Conservation (phyloP, 805 yeast genomes). For the Yarrowia sp. region DNA sequence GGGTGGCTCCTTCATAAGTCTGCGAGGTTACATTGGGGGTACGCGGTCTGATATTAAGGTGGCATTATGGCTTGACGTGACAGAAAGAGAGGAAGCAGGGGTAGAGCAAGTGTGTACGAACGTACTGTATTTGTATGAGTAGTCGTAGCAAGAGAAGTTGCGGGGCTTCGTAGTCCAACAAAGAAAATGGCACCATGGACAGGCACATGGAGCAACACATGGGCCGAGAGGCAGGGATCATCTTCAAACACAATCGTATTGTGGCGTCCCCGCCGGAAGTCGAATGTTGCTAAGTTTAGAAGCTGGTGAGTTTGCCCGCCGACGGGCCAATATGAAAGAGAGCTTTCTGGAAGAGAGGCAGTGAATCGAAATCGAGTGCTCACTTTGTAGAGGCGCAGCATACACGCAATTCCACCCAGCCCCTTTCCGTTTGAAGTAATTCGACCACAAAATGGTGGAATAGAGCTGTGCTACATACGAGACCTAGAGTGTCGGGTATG, state of each 20-base stretch:
- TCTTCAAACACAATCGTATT: background rate
- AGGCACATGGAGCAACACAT: too few species aligned
- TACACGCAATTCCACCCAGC: background rate
- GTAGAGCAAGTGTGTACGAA: background rate
- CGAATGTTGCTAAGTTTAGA: conserved; percentile 1
- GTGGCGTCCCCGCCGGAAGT: conserved; percentile 1
- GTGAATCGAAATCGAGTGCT: conserved; percentile 11
- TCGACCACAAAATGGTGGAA: background rate
- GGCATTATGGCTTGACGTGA: conserved; percentile 9
- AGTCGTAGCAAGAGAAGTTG: background rate
- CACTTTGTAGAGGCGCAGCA: conserved; percentile 18
- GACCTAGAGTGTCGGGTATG: conserved; percentile 4
- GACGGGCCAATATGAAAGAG: too few species aligned
- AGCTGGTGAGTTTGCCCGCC: background rate
- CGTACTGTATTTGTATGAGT: too few species aligned
- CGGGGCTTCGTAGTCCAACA: background rate
- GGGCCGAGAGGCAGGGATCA: background rate
- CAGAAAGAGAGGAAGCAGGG: conserved; percentile 8
- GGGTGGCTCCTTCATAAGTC: background rate
- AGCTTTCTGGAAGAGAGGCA: background rate
- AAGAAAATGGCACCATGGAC: background rate
- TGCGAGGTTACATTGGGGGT: background rate
- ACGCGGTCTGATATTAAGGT: background rate
- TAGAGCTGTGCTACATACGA: conserved; percentile 9
- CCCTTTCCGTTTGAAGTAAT: conserved; percentile 25